Evolutionary conservation across 352 stramenopile species (phyloP).

Genomic region (Pythium myriotylum): DNA sequence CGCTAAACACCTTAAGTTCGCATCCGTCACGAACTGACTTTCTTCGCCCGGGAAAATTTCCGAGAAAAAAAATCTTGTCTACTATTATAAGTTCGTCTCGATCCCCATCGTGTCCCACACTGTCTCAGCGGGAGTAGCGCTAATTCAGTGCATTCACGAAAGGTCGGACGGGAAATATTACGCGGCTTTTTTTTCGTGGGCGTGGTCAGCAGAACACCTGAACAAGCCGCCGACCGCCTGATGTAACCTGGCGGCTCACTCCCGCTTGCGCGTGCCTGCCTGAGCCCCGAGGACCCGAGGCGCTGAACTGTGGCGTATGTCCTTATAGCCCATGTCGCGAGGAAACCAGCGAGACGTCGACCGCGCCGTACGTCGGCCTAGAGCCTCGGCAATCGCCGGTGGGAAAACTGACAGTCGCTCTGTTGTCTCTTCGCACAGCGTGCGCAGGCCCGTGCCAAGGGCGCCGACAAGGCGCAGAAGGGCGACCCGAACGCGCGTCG

Average conservation of each 20-base stretch:
- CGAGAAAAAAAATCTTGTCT: background rate
- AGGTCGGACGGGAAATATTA: background rate
- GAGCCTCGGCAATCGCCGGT: background rate
- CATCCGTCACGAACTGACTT: background rate
- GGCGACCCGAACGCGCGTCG: constrained; percentile 65
- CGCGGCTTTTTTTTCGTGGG: background rate
- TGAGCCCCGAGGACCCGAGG: background rate
- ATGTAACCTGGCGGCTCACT: background rate
- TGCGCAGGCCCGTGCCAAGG: constrained; percentile 62
- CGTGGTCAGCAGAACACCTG: background rate
- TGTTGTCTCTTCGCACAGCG: too few species aligned
- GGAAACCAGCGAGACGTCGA: constrained; percentile 83
- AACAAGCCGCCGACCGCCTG: background rate
- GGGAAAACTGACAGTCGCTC: background rate
- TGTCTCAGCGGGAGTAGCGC: too few species aligned
- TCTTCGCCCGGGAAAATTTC: constrained; percentile 1
- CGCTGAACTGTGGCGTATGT: constrained; percentile 1
- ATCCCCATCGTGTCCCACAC: too few species aligned
- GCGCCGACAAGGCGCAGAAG: constrained; percentile 23
- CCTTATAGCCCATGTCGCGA: constrained; percentile 54
- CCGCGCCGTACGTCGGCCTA: constrained; percentile 52
- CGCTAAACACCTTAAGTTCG: constrained; percentile 5
- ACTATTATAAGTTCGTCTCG: background rate
- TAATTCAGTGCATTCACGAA: background rate
- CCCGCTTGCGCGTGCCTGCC: background rate